Evolutionary conservation across 441 rosid genomes (phyloP).

Genomic region (Erodium moschatum): DNA sequence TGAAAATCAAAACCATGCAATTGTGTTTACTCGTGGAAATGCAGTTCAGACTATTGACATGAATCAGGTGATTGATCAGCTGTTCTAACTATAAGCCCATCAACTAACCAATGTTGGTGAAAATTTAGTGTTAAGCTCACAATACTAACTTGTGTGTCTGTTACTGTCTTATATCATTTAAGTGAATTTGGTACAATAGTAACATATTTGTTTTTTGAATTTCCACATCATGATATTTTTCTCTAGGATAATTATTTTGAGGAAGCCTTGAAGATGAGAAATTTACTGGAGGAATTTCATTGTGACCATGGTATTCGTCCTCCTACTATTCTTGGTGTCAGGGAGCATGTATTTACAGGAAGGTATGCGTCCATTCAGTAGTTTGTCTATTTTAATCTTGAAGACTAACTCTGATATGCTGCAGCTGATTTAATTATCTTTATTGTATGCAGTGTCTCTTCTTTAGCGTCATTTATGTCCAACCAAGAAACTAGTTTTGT

Average conservation of each 20-base stretch:
- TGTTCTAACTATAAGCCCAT: background rate
- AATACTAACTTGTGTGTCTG: background rate
- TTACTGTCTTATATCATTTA: background rate
- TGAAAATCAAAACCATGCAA: constrained; percentile 98
- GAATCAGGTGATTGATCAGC: constrained; percentile 64
- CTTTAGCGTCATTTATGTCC: constrained; percentile 95
- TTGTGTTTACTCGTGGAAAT: constrained; percentile 94
- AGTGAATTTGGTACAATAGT: background rate
- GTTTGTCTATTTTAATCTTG: constrained; percentile 10
- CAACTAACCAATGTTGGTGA: background rate
- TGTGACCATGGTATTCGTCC: constrained; percentile 74
- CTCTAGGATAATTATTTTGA: constrained; percentile 88
- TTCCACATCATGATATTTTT: background rate
- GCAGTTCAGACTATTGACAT: constrained; percentile 97
- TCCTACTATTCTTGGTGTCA: constrained; percentile 94
- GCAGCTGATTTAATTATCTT: constrained; percentile 18
- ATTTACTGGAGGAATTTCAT: constrained; percentile 86
- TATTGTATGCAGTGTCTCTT: constrained; percentile 74
- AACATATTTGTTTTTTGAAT: background rate
- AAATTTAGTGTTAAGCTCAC: background rate
- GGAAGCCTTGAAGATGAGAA: constrained; percentile 97
- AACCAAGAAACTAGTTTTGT: constrained; percentile 94
- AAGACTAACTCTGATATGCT: constrained; percentile 5
- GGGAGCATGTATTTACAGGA: constrained; percentile 98
- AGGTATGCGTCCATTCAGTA: constrained; percentile 39